Base-by-base conservation (phyloP, 1,284 basidiomycete species). In the Fomes fomentarius region DNA sequence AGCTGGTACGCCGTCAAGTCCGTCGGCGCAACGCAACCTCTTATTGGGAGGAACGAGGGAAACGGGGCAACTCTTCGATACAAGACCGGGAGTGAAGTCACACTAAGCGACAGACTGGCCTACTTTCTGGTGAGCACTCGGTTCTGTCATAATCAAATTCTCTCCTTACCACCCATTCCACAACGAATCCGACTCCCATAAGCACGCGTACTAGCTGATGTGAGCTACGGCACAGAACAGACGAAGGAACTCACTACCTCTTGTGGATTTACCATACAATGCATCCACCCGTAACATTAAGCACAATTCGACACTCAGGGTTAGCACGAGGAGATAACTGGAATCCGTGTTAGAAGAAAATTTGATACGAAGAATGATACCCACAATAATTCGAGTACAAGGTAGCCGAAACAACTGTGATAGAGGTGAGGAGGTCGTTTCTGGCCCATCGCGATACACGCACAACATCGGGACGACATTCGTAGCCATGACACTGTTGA, bases 251-350 rank as follows among this genome's bases (percentile, higher is more conserved):
- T 8, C 24, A 26, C 3, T 31, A 61, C 60, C 50, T 52, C 22
- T 54, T 22, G 28, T 41, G 4, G 46, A 52, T 22, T 42, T 51
- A 19, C 50, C 52, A 31, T 61, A 61, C 11, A 61, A 31, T 1
- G 60, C 60, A 35, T 61, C 56, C 38, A 61, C 50, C 40, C 60
- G 50, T 15, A 61, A 54, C 52, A 61, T 58, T 39, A 61, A 44
- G 49, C 60, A 52, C 41, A 61, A 9, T 33, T 61, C 60, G 25
- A 61, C 52, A 44, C 53, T 56, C 25, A 54, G 22, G 11, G 58
- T 38, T 10, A 61, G 19, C 7, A 44, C 15, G 35, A 56, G 24
- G 26, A 47, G 22, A n/a, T 22, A 39, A 5, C 47, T 54, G 17
- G 12, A 19, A 5, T 6, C 34, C 12, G 26, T 34, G 4, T 3